These are phyloP conservation scores for Solanum rostratum DNA, from an alignment of 257 asterid genomes.

Conservation along the genomic window DNA sequence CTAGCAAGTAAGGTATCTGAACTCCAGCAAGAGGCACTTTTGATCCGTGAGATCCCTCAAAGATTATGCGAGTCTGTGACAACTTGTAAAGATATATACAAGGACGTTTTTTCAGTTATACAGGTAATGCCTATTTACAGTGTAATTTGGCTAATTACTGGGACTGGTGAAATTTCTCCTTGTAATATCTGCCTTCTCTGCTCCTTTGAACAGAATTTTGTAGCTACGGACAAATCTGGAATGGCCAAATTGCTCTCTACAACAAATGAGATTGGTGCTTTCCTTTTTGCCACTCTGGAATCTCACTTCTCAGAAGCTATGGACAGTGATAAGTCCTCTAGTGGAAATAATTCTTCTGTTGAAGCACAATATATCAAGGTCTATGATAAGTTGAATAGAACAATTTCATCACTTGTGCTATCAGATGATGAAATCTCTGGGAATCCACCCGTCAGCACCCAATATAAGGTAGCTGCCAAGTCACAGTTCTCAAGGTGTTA, in stretches of 20 bases:
- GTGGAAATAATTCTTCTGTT: conserved; percentile 16
- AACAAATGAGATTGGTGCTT: conserved; percentile 51
- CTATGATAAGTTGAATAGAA: conserved; percentile 43
- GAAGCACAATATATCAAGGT: conserved; percentile 46
- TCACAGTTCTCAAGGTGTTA: conserved; percentile 41
- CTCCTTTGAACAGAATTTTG: conserved; percentile 33
- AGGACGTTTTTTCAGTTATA: conserved; percentile 40
- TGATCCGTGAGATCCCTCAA: conserved; percentile 41
- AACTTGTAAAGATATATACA: conserved; percentile 50
- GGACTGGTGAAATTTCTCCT: background rate
- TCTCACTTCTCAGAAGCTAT: conserved; percentile 34
- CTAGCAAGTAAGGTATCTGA: conserved; percentile 41
- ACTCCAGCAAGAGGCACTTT: conserved; percentile 48
- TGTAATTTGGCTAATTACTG: conserved; percentile 1
- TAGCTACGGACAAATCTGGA: conserved; percentile 47
- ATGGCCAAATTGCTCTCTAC: conserved; percentile 49
- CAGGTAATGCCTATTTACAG: conserved; percentile 31
- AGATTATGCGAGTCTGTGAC: conserved; percentile 40
- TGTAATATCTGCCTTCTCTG: background rate
- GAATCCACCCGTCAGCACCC: conserved; percentile 23
- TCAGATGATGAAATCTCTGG: conserved; percentile 22
- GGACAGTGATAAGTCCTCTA: conserved; percentile 25
- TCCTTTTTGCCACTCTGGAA: conserved; percentile 63
- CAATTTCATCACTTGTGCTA: conserved; percentile 39
- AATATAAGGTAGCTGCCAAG: conserved; percentile 83